Conservation (phyloP, 2,329 filamentous ascomycete species). For the Plectosphaerella cucumerina region DNA sequence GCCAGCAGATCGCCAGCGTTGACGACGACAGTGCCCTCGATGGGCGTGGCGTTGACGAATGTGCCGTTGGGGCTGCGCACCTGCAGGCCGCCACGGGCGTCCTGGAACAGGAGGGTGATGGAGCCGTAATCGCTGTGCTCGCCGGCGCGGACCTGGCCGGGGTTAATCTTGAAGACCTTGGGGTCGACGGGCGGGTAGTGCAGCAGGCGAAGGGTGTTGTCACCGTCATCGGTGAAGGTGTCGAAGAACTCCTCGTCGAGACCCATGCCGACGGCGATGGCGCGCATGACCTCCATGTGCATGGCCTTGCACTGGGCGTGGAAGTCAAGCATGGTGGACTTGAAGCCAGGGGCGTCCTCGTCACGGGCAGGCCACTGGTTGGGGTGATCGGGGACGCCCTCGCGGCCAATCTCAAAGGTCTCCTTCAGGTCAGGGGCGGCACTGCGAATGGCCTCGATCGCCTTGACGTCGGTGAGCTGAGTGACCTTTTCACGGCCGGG, state of each 20-base stretch:
- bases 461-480: slow-evolving; percentile 45
- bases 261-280: slow-evolving; percentile 78
- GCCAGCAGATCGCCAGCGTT: slow-evolving; percentile 86
- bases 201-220: slow-evolving; percentile 69
- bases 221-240: slow-evolving; percentile 61
- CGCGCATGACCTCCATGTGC: slow-evolving; percentile 76
- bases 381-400: slow-evolving; percentile 54
- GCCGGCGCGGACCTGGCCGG: slow-evolving; percentile 69
- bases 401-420: slow-evolving; percentile 60
- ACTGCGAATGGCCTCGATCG: slow-evolving; percentile 54
- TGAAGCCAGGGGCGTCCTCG: slow-evolving; percentile 54
- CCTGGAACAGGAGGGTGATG: slow-evolving; percentile 60
- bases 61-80: slow-evolving; percentile 67
- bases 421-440: slow-evolving; percentile 63
- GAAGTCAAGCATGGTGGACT: slow-evolving; percentile 69
- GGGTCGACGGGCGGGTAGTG: slow-evolving; percentile 70
- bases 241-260: slow-evolving; percentile 74
- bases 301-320: slow-evolving; percentile 69
- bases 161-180: slow-evolving; percentile 61
- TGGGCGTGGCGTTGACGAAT: slow-evolving; percentile 81
- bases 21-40: slow-evolving; percentile 75
- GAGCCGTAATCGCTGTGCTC: slow-evolving; percentile 68
- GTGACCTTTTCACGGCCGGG: slow-evolving; percentile 69
- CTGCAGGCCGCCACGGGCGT: slow-evolving; percentile 50
- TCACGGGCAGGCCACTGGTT: slow-evolving; percentile 72